Base-by-base conservation (phyloP, 768 basidiomycete species). In the Lactifluus volemus region DNA sequence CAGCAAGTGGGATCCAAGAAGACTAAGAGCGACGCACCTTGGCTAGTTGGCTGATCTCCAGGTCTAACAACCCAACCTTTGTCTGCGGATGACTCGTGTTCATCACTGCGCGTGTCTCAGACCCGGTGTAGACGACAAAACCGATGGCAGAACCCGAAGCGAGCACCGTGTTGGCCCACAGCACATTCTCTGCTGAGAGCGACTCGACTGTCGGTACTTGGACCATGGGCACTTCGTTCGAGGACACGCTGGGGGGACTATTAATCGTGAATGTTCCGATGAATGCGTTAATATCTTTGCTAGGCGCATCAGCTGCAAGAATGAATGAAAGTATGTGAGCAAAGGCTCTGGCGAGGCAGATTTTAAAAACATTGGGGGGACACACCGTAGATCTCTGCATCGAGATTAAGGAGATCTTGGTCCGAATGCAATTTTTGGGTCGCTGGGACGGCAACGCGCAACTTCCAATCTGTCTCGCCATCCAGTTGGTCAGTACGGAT, bases 381-480 rank as follows among this genome's bases (percentile, higher is more conserved):
- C 84, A 58, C 63, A 89, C 91, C 91, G 67, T 97, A 98, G 9
- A 98, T 82, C 66, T 94, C 92, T 0, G 92, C 97, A 63, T 92
- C 88, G 29, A 95, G 73, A 15, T 73, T 68, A 58, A 86, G 72
- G 1, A 88, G 68, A 9, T 78, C 78, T 30, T 70, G 71, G 51
- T 86, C 83, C 21, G 81, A 82, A 29, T 80, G 69, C 54, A 94
- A 71, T 66, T 85, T 86, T 76, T 97, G 94, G 48, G 86, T 88
- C 29, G 86, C 81, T 2, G 88, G 82, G 1, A 96, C 86, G 2
- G 96, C 94, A 1, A 97, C 89, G 4, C 91, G 83, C 52, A 98
- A 77, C 72, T 99, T 99, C 97, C 97, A 98, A 68, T 99, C 97
- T 4, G 97, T 99, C 74, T 99, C 97, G 47, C 97, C 97, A 65